Evolutionary conservation across 2,329 filamentous ascomycete species (phyloP), one percentile per base, ranked within the genome.

Genomic region (Aspergillus chevalieri): DNA sequence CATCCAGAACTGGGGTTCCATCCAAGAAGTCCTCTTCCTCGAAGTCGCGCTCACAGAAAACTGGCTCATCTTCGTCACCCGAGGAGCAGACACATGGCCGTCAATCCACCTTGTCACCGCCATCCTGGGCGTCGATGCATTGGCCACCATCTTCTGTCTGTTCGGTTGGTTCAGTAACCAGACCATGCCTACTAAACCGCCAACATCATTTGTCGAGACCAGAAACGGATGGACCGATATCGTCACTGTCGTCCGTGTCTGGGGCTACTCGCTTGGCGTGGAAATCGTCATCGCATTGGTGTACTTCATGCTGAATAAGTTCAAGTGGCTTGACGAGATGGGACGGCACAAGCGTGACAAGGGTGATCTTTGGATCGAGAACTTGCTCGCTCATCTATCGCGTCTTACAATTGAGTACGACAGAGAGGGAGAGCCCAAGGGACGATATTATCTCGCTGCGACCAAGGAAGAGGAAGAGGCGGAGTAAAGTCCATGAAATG

Each of bases 41-140:
- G 84, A 95, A 75, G 86, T 95, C 67, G 91, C 88, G 6, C 82
- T 95, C 48, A 92, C 89, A 53, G 89, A 95, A 79, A 95, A 95
- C 77, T 95, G 89, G 90, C 83, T 95, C 46, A 95, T 95, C 71
- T 95, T 95, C 78, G 92, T 95, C 73, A 95, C 89, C 57, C 88
- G 89, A 78, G 89, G 86, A 53, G 82, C 80, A 54, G 78, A 83
- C 64, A 89, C 85, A 5, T 85, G 81, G 75, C 86, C 86, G 44
- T 87, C 85, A 0, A 84, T 84, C 77, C 85, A 88, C 65, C 75
- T 90, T 22, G 77, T 89, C 48, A 74, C 72, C 36, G 86, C 86
- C 50, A 89, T 89, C 64, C 72, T 86, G 48, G 81, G 80, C 61
- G 86, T 90, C 57, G 86, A 89, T 62, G 74, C 80, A 46, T 69